Base-by-base conservation (phyloP, 495 filamentous ascomycete species). In the Sporormia fimetaria region DNA sequence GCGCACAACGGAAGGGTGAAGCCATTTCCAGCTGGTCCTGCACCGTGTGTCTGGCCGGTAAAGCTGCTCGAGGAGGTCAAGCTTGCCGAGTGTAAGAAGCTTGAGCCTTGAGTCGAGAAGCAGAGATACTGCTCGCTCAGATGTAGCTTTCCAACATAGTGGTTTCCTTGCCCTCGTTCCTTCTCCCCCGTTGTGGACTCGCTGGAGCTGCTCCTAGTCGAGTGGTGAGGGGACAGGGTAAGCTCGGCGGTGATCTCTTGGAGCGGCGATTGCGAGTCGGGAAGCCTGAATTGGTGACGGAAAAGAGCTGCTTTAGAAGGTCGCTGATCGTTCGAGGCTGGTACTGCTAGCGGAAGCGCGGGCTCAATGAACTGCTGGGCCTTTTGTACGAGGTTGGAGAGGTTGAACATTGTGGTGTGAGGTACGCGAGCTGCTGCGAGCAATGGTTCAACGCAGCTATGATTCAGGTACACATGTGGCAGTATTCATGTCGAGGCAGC, bases 161-260 rank as follows among this genome's bases (percentile, higher is more conserved):
- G 80, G 54, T 78, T 87, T 27, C 87, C 87, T 28, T 61, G 68
- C 22, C 71, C 76, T 45, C 72, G 70, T 39, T 51, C 76, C 73
- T 55, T 79, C 74, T 24, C 72, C 71, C 37, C 75, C 69, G 24
- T 71, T 69, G 39, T 31, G 33, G 23, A 38, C 17, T 65, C 60
- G 52, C 68, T 67, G 33, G 58, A 42, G 11, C 52, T 21, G 31
- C 37, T 41, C 34, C 45, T 41, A 30, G 40, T 42, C 17, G 48
- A 42, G 29, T 54, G 36, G 20, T 71, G 70, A 17, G 79, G 73
- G 3, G 83, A 76, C 20, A 96, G 78, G 39, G 87, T 85, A 20
- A 98, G 73, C 63, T 98, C 88, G 51, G 92, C 87, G 38, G 83
- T 85, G 63, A 98, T 94, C 63, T 98, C 90, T 59, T 92, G 85